Conservation (phyloP, 352 stramenopile genomes). For the Blastocystis sp. region DNA sequence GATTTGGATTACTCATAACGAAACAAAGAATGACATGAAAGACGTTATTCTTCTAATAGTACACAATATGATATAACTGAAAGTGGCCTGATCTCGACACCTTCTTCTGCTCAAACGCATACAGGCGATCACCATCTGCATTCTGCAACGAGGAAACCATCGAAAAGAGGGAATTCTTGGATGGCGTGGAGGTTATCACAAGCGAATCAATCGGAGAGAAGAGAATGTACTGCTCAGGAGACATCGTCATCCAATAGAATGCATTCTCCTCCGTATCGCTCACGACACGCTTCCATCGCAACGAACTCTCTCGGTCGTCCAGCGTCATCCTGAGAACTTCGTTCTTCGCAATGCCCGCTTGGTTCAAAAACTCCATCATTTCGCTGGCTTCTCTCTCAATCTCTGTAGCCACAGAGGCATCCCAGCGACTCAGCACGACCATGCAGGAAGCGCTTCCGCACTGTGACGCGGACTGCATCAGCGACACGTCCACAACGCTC, state of each 20-base stretch:
- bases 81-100: not conserved
- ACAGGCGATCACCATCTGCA: not conserved
- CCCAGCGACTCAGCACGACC: too few species aligned
- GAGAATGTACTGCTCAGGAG: not conserved
- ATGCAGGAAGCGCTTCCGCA: too few species aligned
- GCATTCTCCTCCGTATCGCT: not conserved
- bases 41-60: not conserved
- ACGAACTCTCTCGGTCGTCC: not conserved
- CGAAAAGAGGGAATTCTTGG: not conserved
- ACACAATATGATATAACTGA: not conserved
- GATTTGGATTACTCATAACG: conserved; percentile 9
- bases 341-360: not conserved
- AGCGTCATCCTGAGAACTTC: not conserved
- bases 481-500: too few species aligned
- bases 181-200: not conserved
- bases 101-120: not conserved
- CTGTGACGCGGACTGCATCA: too few species aligned
- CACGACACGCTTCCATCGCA: not conserved
- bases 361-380: not conserved
- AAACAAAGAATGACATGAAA: not conserved
- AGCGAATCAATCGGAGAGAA: not conserved
- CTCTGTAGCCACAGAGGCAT: not conserved
- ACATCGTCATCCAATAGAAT: not conserved
- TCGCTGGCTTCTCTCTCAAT: not conserved
- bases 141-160: not conserved